Evolutionary conservation across 305 asterid species (phyloP).

Genomic region (Fraxinus ornus): DNA sequence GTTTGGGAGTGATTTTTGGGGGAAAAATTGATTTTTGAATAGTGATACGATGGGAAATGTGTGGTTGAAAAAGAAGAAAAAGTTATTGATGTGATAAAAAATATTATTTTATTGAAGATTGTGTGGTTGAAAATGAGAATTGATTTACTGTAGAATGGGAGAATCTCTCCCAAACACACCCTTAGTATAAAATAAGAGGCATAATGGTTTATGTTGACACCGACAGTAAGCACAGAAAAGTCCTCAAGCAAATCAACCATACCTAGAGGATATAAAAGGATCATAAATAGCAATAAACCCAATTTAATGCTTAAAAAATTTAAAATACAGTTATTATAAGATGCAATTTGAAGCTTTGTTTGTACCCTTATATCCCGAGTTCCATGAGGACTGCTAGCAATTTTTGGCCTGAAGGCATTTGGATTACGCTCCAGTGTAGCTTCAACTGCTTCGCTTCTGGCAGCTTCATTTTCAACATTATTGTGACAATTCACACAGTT

Average conservation of each 20-base stretch:
- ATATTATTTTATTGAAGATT: too few species aligned
- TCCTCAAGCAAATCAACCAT: neutral
- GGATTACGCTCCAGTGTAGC: constrained; percentile 94
- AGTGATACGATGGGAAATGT: too few species aligned
- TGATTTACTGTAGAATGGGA: too few species aligned
- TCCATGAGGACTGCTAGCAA: constrained; percentile 92
- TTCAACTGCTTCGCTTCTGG: constrained; percentile 91
- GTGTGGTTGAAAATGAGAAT: too few species aligned
- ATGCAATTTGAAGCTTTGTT: constrained; percentile 25
- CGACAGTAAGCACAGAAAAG: neutral
- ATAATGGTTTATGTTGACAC: neutral
- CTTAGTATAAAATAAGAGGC: constrained; percentile 3
- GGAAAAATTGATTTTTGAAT: too few species aligned
- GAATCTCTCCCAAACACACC: too few species aligned
- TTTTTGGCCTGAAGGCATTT: constrained; percentile 94
- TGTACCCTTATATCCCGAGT: constrained; percentile 73
- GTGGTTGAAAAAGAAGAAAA: too few species aligned
- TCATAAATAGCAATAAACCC: neutral
- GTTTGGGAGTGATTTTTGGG: too few species aligned
- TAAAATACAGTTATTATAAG: constrained; percentile 7
- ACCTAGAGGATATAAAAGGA: neutral
- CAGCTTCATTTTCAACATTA: constrained; percentile 84
- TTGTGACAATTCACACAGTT: constrained; percentile 88
- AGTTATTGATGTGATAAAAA: too few species aligned
- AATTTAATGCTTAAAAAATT: neutral